Evolutionary conservation across 495 filamentous ascomycete species (phyloP).

Genomic region (Penicillium longicatenatum): DNA sequence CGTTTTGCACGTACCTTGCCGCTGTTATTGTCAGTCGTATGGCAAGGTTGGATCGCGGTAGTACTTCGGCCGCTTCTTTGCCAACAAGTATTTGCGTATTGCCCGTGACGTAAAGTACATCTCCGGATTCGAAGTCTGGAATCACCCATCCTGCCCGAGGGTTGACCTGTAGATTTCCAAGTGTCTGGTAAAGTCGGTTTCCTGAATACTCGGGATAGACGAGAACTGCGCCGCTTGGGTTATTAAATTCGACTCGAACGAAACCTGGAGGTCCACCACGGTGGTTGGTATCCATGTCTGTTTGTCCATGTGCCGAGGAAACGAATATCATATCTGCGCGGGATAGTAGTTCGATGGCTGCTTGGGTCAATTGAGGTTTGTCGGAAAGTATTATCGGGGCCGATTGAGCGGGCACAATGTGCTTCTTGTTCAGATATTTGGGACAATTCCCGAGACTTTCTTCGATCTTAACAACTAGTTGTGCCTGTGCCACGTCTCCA

Average conservation of each 20-base stretch:
- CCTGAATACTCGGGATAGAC: constrained; percentile 81
- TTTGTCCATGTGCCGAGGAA: constrained; percentile 58
- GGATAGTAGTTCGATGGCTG: constrained; percentile 59
- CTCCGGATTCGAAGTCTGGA: constrained; percentile 69
- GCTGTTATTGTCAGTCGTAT: constrained; percentile 63
- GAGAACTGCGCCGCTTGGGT: constrained; percentile 48
- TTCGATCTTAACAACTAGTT: constrained; percentile 65
- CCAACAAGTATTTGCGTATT: constrained; percentile 62
- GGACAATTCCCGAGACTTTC: constrained; percentile 78
- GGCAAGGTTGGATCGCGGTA: constrained; percentile 71
- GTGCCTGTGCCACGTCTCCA: constrained; percentile 46
- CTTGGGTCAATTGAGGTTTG: constrained; percentile 38
- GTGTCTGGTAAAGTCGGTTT: constrained; percentile 78
- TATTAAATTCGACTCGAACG: constrained; percentile 60
- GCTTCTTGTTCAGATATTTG: constrained; percentile 79
- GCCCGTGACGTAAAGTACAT: constrained; percentile 72
- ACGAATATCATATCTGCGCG: constrained; percentile 79
- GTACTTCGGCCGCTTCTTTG: constrained; percentile 56
- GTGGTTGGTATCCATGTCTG: constrained; percentile 83
- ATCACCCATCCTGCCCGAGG: constrained; percentile 66
- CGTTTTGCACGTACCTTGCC: constrained; percentile 61
- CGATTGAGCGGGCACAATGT: constrained; percentile 55
- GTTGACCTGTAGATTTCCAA: constrained; percentile 70
- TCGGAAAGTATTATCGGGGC: constrained; percentile 53
- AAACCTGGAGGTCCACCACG: constrained; percentile 77